phyloP scores from a whole-genome alignment of 306 rosid genomes.

The Trifolium pratense region DNA sequence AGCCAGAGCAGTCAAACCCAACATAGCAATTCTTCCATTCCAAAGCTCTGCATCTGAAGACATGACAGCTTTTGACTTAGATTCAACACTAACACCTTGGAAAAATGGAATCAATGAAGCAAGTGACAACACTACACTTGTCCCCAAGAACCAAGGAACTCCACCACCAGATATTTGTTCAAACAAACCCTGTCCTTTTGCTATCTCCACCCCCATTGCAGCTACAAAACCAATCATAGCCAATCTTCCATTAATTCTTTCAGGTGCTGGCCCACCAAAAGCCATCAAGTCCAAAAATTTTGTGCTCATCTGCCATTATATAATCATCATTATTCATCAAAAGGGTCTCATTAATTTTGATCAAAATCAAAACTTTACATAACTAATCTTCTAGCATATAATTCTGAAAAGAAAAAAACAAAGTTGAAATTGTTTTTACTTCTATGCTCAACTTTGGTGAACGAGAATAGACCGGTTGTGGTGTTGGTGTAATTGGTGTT shows the following conservation, averaged over 20 bases:
- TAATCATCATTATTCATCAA: not conserved
- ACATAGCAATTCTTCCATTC: conserved; percentile 89
- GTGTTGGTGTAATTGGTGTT: not conserved
- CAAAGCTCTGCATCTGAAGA: conserved; percentile 75
- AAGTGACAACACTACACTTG: conserved; percentile 56
- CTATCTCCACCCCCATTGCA: conserved; percentile 67
- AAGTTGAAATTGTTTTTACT: not conserved
- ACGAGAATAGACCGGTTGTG: not conserved
- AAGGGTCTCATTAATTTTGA: not conserved
- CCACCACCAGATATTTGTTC: conserved; percentile 75
- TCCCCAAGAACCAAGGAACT: conserved; percentile 64
- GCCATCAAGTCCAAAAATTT: conserved; percentile 68
- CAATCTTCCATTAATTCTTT: conserved; percentile 87
- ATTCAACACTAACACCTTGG: conserved; percentile 75
- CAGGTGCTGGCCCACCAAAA: conserved; percentile 86
- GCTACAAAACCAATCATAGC: conserved; percentile 91
- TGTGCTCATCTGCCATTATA: conserved; percentile 52
- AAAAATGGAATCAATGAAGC: conserved; percentile 78
- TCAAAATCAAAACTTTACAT: not conserved
- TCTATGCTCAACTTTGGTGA: conserved; percentile 12
- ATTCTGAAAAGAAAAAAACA: not conserved
- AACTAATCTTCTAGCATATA: not conserved
- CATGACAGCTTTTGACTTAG: conserved; percentile 63
- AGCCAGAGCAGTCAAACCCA: conserved; percentile 81
- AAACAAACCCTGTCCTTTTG: conserved; percentile 66